These are phyloP conservation scores for Penicillium sp. DNA, from an alignment of 2,329 filamentous ascomycete species.

Conservation along the genomic window DNA sequence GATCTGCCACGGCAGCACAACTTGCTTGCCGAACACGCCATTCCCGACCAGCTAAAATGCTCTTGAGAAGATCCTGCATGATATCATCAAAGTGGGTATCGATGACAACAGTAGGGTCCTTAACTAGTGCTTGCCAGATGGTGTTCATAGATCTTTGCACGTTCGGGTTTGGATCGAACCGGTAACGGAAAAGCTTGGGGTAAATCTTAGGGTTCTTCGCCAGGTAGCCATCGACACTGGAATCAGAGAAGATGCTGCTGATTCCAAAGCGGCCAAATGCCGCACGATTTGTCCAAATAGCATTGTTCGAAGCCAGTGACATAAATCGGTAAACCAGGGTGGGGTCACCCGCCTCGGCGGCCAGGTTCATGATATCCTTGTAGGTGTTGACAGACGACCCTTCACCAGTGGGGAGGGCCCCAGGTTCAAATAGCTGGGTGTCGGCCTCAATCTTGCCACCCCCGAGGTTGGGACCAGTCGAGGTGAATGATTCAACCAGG, in stretches of 20 bases:
- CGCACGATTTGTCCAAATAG: constrained; percentile 94
- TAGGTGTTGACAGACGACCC: constrained; percentile 90
- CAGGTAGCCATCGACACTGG: constrained; percentile 64
- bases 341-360: constrained; percentile 94
- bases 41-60: constrained; percentile 76
- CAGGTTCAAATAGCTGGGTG: constrained; percentile 89
- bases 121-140: constrained; percentile 95
- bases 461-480: constrained; percentile 57
- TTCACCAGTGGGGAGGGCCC: constrained; percentile 83
- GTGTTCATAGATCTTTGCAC: constrained; percentile 95
- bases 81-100: constrained; percentile 84
- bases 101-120: constrained; percentile 74
- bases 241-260: constrained; percentile 86
- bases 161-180: constrained; percentile 91
- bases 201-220: constrained; percentile 88
- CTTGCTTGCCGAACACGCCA: constrained; percentile 93
- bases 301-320: constrained; percentile 92
- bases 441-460: constrained; percentile 79
- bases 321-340: constrained; percentile 98
- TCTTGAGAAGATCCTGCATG: constrained; percentile 79
- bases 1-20: constrained; percentile 82
- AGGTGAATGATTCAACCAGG: constrained; percentile 84
- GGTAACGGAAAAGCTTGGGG: constrained; percentile 88
- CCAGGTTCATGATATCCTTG: constrained; percentile 92
- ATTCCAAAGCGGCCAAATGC: constrained; percentile 93